Percentiles rank a stretch among this genome's conserved stretches.
These are phyloP conservation scores for Allantophomopsis lycopodina DNA, from an alignment of 2,329 filamentous ascomycete genomes.

Conservation along the genomic window DNA sequence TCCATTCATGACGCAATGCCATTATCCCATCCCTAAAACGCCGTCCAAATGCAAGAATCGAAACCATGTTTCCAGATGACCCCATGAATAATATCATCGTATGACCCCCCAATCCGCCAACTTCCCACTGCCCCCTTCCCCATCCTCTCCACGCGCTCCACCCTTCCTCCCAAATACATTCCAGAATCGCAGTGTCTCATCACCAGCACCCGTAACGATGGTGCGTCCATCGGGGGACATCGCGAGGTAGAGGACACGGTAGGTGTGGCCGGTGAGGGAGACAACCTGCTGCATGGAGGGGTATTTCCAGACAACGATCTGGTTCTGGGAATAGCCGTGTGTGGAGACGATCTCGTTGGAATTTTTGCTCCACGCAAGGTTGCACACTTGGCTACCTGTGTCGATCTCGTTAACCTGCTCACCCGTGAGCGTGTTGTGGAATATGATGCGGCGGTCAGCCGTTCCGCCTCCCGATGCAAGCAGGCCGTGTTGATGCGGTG, in stretches of 20 bases:
- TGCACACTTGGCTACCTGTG: constrained; percentile 97
- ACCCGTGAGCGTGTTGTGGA: constrained; percentile 90
- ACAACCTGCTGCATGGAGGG: constrained; percentile 96
- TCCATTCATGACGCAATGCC: constrained; percentile 5
- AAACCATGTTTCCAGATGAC: too few relatives aligned
- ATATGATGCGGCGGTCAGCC: constrained; percentile 90
- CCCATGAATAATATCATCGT: constrained; percentile 30
- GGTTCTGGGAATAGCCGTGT: constrained; percentile 94
- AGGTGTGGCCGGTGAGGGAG: constrained; percentile 90
- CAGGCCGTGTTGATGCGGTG: constrained; percentile 84
- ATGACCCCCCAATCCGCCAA: constrained; percentile 77
- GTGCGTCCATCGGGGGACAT: constrained; percentile 95
- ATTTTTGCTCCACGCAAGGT: constrained; percentile 93
- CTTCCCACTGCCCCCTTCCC: constrained; percentile 41
- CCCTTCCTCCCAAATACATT: constrained; percentile 82
- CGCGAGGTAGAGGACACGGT: constrained; percentile 86
- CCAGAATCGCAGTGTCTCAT: constrained; percentile 95
- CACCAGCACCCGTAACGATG: constrained; percentile 89
- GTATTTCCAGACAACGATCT: constrained; percentile 99
- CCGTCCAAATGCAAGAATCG: neutral
- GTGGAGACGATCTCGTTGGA: constrained; percentile 96
- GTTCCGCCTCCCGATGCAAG: constrained; percentile 95
- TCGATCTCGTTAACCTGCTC: constrained; percentile 76
- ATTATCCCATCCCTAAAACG: neutral
- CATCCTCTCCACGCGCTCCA: constrained; percentile 52